phyloP scores from a whole-genome alignment of 345 rosid species.

The Boechera retrofracta region DNA sequence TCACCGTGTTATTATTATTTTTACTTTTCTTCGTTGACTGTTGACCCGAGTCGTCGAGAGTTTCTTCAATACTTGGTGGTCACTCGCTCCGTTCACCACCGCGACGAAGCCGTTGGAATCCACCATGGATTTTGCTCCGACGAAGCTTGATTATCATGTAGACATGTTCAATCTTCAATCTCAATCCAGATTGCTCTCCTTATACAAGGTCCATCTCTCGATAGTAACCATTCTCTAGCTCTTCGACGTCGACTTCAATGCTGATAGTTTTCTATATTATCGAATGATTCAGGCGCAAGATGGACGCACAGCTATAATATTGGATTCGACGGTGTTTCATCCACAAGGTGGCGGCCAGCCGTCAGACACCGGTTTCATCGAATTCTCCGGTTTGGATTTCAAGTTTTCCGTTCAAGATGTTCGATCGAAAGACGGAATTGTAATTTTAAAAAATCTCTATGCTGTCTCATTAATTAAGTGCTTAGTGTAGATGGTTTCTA shows the following conservation, averaged over 20 bases:
- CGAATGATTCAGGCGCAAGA: slow-evolving; percentile 56
- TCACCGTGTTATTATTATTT: not conserved
- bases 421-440: slow-evolving; percentile 78
- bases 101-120: slow-evolving; percentile 15
- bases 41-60: slow-evolving; percentile 12
- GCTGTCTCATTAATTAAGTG: not conserved
- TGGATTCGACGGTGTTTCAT: slow-evolving; percentile 84
- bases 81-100: slow-evolving; percentile 11
- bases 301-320: slow-evolving; percentile 60
- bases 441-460: slow-evolving; percentile 6
- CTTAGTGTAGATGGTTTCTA: not conserved
- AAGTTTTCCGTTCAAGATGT: slow-evolving; percentile 76
- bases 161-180: slow-evolving; percentile 57
- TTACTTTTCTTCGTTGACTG: slow-evolving; percentile 6
- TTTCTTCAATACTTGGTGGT: slow-evolving; percentile 12
- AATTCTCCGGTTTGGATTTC: slow-evolving; percentile 39
- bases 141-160: slow-evolving; percentile 57
- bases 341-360: slow-evolving; percentile 99
- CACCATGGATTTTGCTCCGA: slow-evolving; percentile 51
- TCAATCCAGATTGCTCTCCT: slow-evolving; percentile 49
- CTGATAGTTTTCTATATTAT: not conserved
- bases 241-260: slow-evolving; percentile 14
- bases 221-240: slow-evolving; percentile 26
- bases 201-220: slow-evolving; percentile 46
- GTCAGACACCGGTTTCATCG: slow-evolving; percentile 68